These are phyloP conservation scores for Teunomyces atbi DNA, from an alignment of 805 yeast species.

Conservation along the genomic window DNA sequence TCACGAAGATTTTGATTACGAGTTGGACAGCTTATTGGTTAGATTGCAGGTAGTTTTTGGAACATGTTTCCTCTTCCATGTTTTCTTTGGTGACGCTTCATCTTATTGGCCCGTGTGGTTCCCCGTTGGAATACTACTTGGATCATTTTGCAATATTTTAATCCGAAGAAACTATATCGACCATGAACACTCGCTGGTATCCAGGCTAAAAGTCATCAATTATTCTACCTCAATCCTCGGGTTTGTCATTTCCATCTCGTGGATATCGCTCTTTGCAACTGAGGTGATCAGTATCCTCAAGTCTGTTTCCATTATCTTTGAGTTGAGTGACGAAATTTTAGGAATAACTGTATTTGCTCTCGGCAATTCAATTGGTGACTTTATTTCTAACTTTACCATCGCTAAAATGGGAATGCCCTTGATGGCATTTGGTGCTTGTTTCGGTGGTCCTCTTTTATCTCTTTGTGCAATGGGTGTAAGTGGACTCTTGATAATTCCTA, in stretches of 20 bases:
- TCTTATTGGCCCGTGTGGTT: slow-evolving; percentile 12
- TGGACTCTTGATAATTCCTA: slow-evolving; percentile 42
- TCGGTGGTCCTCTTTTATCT: slow-evolving; percentile 87
- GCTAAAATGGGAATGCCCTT: slow-evolving; percentile 79
- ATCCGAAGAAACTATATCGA: slow-evolving; percentile 8
- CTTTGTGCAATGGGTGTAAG: slow-evolving; percentile 80
- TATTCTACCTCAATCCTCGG: slow-evolving; percentile 48
- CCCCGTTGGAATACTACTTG: slow-evolving; percentile 11
- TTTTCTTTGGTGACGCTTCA: slow-evolving; percentile 10
- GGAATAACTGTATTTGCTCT: slow-evolving; percentile 89
- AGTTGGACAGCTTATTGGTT: slow-evolving; percentile 19
- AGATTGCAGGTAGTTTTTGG: slow-evolving; percentile 29
- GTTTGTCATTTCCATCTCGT: slow-evolving; percentile 61
- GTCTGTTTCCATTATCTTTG: slow-evolving; percentile 55
- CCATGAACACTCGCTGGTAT: not conserved
- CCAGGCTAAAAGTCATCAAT: slow-evolving; percentile 15
- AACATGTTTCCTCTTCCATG: slow-evolving; percentile 21
- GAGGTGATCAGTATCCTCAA: slow-evolving; percentile 67
- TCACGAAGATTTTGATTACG: slow-evolving; percentile 14
- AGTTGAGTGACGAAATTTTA: slow-evolving; percentile 71
- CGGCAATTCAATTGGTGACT: slow-evolving; percentile 91
- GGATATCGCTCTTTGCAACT: slow-evolving; percentile 69
- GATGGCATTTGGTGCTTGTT: slow-evolving; percentile 94
- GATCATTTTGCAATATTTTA: slow-evolving; percentile 6
- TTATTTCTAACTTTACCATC: slow-evolving; percentile 77